Conservation (phyloP, 2,329 filamentous ascomycete species). For the Exophiala sideris region DNA sequence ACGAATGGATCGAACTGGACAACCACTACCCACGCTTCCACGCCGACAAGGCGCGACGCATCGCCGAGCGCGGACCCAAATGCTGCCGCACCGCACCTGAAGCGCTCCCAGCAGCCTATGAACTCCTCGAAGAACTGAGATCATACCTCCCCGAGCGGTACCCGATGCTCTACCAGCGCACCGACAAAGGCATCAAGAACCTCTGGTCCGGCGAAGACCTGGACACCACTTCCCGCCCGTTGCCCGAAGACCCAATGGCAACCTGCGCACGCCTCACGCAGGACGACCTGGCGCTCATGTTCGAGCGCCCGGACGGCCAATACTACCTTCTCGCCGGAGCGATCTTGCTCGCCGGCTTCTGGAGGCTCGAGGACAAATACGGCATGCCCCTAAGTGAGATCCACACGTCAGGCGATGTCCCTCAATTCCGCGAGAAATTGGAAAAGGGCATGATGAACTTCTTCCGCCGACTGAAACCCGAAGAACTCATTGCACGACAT, state of each 20-base stretch:
- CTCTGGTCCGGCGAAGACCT: conserved; percentile 68
- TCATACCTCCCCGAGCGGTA: conserved; percentile 71
- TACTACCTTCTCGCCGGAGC: conserved; percentile 74
- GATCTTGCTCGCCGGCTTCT: conserved; percentile 76
- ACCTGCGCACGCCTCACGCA: conserved; percentile 70
- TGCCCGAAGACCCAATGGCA: conserved; percentile 74
- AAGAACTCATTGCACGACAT: conserved; percentile 65
- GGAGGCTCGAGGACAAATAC: conserved; percentile 76
- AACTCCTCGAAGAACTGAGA: conserved; percentile 70
- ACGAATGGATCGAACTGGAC: conserved; percentile 80
- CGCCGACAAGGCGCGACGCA: conserved; percentile 65
- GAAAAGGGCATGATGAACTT: conserved; percentile 79
- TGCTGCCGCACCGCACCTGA: conserved; percentile 68
- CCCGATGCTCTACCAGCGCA: conserved; percentile 65
- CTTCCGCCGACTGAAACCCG: conserved; percentile 67
- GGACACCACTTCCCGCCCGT: conserved; percentile 61
- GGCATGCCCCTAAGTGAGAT: conserved; percentile 77
- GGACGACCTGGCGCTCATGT: conserved; percentile 81
- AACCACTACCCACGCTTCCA: conserved; percentile 73
- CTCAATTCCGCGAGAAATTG: conserved; percentile 66
- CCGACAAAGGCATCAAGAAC: conserved; percentile 65
- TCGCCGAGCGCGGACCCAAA: conserved; percentile 62
- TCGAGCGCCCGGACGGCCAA: conserved; percentile 70
- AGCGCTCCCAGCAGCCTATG: conserved; percentile 68
- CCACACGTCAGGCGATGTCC: conserved; percentile 73